Evolutionary conservation across 73 alveolate species (phyloP).

Genomic region (Uronychia setigera): DNA sequence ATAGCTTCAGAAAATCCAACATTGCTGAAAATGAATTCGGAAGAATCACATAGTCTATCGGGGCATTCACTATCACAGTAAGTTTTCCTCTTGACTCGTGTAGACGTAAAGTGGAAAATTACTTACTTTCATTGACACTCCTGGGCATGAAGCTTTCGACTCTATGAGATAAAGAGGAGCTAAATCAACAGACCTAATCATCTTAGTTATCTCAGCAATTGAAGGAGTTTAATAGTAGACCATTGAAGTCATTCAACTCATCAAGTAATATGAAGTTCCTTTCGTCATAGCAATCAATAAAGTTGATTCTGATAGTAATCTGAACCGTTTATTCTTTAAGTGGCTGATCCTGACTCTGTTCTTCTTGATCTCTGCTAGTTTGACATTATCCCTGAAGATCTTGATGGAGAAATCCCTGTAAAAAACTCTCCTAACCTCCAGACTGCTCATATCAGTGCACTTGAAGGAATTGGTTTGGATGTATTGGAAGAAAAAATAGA

Average conservation of each 20-base stretch:
- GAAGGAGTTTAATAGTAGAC: conserved; percentile 95
- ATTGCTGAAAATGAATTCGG: conserved; percentile 93
- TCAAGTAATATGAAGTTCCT: conserved; percentile 75
- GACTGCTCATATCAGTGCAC: conserved; percentile 80
- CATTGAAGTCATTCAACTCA: conserved; percentile 85
- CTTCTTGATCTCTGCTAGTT: conserved; percentile 58
- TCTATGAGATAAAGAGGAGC: conserved; percentile 94
- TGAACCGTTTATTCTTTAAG: background rate
- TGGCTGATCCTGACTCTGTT: conserved; percentile 77
- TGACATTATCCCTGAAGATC: conserved; percentile 70
- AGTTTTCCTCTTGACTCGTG: background rate
- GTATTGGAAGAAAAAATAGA: conserved; percentile 67
- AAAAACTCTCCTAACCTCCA: too few relatives aligned
- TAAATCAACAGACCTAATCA: conserved; percentile 89
- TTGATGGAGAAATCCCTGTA: conserved; percentile 79
- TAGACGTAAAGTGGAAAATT: conserved; percentile 63
- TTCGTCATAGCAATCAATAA: conserved; percentile 91
- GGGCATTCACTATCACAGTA: conserved; percentile 84
- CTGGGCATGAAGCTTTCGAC: conserved; percentile 96
- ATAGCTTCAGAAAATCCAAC: conserved; percentile 77
- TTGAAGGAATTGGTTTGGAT: conserved; percentile 65
- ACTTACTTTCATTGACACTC: conserved; percentile 94
- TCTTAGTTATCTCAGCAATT: conserved; percentile 91
- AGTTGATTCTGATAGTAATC: conserved; percentile 68
- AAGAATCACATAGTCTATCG: conserved; percentile 91